Evolutionary conservation across 495 filamentous ascomycete species (phyloP), one percentile per base, ranked within the genome.

Genomic region (Trichoderma virens): DNA sequence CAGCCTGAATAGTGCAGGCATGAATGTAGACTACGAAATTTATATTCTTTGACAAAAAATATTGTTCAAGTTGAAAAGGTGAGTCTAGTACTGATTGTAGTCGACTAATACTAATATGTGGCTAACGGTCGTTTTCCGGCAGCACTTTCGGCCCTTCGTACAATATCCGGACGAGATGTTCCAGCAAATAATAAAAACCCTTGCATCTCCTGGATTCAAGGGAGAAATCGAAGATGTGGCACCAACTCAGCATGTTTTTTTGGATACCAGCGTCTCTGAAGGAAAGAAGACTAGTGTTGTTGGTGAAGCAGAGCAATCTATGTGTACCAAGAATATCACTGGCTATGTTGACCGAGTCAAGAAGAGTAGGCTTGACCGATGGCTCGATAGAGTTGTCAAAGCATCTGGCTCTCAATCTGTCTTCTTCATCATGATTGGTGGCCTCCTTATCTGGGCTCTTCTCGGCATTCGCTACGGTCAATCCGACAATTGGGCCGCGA

Each of bases 381-480:
- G 45, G 45, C 45, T 51, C 23, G 45, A 51, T 51, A 25, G n/a
- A 20, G n/a, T 51, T 25, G 45, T 51, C n/a, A 51, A 51, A n/a
- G 45, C 45, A 51, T 51, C 45, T 25, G 45, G 45, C 45, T 51
- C 45, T 51, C 45, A 51, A n/a, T 0, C 45, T 1, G n/a, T 51
- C 45, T 25, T 51, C 45, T 51, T 51, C 45, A 20, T 51, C 45
- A 51, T 51, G 45, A 51, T 51, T 51, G 45, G 16, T n/a, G 45
- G 45, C 8, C 45, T 51, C 45, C 45, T 51, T n/a, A n/a, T 51
- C 23, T 51, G 45, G 45, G 45, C 45, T 25, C n/a, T 51, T 5
- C 20, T 51, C 7, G 45, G 45, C 45, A 51, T 51, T 6, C 45
- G 16, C n/a, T 51, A 51, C n/a, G 45, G 45, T 25, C 45, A 51